Evolutionary conservation across 1,284 basidiomycete species (phyloP), one percentile per base, ranked within the genome.

Genomic region (Moesziomyces sp.): DNA sequence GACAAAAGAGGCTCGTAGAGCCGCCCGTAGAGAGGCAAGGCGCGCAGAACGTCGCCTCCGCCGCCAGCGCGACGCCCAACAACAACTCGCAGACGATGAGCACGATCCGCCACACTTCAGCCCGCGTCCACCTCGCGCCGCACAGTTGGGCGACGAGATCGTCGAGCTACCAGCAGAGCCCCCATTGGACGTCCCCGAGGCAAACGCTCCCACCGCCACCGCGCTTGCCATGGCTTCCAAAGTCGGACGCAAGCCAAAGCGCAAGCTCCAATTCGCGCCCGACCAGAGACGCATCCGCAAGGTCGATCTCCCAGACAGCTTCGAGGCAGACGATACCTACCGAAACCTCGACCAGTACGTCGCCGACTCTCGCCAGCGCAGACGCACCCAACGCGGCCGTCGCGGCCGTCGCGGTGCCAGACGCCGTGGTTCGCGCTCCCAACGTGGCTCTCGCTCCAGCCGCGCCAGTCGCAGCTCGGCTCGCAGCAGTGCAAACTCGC

Each of bases 321-420:
- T 74, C 50, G 76, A 82, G 21, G 69, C 68, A 5, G 74, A 71
- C 26, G 82, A 84, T 8, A 63, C 73, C 6, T 84, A 82, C 54
- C 76, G 82, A 10, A 75, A 77, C n/a, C 64, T 84, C 0, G 81
- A 83, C 33, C 47, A 74, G 4, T 83, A 77, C 51, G 78, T 84
- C n/a, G 49, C 64, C 11, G 77, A 74, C 16, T 72, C 78, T 21
- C 76, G 80, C 19, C 58, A 58, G 14, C 60, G 61, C 4, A 57
- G 80, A 19, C 62, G 74, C 38, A 60, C 42, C 6, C 38, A 59
- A 26, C 60, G 74, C 9, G 54, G 54, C 7, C 51, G 61, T 23
- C 42, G 24, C 13, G 30, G 54, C 7, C 51, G 61, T 23, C 42
- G 24, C 13, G 30, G 35, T 2, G 24, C 52, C 18, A 16, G 49